Percentiles rank a stretch among this genome's conserved stretches.
Conservation (phyloP, 208 protist species). For the Acanthamoeba healyi region DNA sequence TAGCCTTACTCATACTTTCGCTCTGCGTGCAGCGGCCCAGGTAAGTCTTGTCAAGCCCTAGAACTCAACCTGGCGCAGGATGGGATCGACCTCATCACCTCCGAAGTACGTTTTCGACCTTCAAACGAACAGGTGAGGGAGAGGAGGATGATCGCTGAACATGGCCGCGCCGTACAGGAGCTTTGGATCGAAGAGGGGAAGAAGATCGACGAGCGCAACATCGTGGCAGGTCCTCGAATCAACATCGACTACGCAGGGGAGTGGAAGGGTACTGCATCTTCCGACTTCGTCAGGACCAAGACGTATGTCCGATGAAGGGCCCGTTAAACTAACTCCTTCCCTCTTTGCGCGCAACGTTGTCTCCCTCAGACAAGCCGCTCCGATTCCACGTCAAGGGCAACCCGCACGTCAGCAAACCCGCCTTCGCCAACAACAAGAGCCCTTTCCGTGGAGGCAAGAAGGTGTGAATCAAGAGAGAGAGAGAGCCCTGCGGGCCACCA, state of each 20-base stretch:
- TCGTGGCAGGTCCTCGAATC: conserved; percentile 23
- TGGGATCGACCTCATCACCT: conserved; percentile 15
- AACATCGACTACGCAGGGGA: conserved; percentile 63
- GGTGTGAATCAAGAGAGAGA: too few species aligned
- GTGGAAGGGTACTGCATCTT: background rate
- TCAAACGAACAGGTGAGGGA: too few species aligned
- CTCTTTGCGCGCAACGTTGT: background rate
- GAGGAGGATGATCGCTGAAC: too few species aligned
- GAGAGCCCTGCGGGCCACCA: too few species aligned
- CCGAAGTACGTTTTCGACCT: too few species aligned
- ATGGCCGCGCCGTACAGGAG: background rate
- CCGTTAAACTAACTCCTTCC: background rate
- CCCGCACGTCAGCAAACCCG: conserved; percentile 37
- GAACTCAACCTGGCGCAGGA: conserved; percentile 34
- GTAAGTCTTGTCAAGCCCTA: conserved; percentile 18
- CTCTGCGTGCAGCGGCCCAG: background rate
- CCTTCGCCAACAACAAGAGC: conserved; percentile 54
- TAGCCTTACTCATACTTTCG: too few species aligned
- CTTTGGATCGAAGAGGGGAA: conserved; percentile 8
- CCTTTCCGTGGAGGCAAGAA: background rate
- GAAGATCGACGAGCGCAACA: background rate
- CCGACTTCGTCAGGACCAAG: too few species aligned
- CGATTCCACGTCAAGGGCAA: conserved; percentile 38
- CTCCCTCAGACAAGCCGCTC: conserved; percentile 9
- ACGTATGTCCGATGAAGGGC: too few species aligned